These are phyloP conservation scores for Phytopythium sindhum DNA, from an alignment of 352 stramenopile species.

Conservation along the genomic window DNA sequence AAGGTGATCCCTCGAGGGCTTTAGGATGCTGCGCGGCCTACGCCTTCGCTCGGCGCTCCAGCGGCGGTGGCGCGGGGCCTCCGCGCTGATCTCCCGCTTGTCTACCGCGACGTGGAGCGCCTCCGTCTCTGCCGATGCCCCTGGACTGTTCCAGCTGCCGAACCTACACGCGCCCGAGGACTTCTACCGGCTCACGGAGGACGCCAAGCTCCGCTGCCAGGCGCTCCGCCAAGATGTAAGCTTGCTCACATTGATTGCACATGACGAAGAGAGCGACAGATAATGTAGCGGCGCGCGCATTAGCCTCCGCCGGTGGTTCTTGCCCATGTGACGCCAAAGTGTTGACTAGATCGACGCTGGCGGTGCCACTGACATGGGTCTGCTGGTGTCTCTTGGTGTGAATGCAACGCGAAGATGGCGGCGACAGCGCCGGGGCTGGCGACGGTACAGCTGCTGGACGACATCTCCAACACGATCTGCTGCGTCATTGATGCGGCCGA, in stretches of 20 bases:
- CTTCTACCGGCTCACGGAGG: constrained; percentile 51
- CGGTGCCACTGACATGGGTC: too few species aligned
- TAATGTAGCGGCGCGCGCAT: too few species aligned
- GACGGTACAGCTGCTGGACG: constrained; percentile 86
- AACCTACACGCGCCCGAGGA: constrained; percentile 54
- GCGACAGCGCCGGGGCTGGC: constrained; percentile 48
- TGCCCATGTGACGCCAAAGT: too few species aligned
- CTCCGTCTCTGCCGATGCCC: constrained; percentile 14
- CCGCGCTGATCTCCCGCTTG: neutral
- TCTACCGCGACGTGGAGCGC: neutral
- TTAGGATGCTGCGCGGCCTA: neutral
- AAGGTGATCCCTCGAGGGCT: neutral
- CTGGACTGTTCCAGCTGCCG: constrained; percentile 70
- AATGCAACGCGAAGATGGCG: constrained; percentile 31
- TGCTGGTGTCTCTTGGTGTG: neutral
- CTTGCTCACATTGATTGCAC: neutral
- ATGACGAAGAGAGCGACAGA: too few species aligned
- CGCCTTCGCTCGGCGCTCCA: neutral
- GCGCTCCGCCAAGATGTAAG: constrained; percentile 55
- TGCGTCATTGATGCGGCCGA: constrained; percentile 95
- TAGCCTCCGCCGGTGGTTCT: too few species aligned
- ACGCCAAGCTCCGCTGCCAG: constrained; percentile 56
- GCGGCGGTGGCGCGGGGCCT: neutral
- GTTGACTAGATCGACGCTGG: too few species aligned
- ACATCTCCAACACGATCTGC: constrained; percentile 94